Percentiles rank a stretch among this genome's conserved stretches.
Evolutionary conservation across 208 protist genomes (phyloP).

Genomic region (Leishmania tropica): DNA sequence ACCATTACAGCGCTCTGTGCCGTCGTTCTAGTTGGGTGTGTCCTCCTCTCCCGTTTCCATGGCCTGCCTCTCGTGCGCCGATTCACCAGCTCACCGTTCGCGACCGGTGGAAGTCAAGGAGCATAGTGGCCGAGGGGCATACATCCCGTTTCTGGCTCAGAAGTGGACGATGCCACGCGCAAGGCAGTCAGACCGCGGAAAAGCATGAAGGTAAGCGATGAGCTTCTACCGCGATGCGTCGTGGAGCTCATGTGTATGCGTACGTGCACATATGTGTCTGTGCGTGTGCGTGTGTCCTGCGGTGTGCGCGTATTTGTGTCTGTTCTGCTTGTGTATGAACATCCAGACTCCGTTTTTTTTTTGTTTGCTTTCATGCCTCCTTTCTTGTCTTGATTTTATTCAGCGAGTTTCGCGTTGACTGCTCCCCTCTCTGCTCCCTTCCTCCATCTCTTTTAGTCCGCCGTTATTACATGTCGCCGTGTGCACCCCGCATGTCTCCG

Average conservation of each 20-base stretch:
- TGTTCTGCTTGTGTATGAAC: neutral
- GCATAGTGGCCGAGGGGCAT: neutral
- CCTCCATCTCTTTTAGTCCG: neutral
- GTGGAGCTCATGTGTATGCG: neutral
- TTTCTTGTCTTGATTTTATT: neutral
- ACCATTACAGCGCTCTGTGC: neutral
- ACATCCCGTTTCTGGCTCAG: neutral
- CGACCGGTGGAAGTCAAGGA: neutral
- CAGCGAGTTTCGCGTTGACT: neutral
- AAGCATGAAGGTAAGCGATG: neutral
- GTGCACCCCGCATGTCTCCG: neutral
- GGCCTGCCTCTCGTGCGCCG: neutral
- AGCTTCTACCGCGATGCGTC: neutral
- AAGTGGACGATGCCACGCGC: neutral
- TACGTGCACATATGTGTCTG: neutral
- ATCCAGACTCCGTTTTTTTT: neutral
- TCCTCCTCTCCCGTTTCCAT: neutral
- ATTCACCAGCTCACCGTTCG: too few relatives aligned
- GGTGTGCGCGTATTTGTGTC: neutral
- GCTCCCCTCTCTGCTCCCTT: neutral
- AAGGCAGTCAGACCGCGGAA: neutral
- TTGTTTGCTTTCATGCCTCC: neutral
- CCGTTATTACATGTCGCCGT: neutral
- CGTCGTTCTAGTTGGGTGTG: neutral
- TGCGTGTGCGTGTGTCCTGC: neutral